phyloP scores from a whole-genome alignment of 371 early-diverging fungal species.

The Umbelopsis sp. region DNA sequence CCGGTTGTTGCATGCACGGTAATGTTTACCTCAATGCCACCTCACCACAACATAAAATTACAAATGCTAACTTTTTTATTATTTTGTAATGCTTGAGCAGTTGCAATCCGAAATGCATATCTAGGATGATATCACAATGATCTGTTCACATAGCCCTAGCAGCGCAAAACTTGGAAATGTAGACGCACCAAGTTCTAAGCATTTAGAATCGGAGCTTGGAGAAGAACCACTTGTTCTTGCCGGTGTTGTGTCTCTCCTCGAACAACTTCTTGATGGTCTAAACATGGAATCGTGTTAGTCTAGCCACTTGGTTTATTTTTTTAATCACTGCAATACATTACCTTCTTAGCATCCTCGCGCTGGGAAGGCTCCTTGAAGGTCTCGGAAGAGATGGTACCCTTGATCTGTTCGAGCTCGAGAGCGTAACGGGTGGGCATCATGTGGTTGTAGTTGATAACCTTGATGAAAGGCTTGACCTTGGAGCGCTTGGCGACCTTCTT shows the following conservation, averaged over 20 bases:
- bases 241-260: conserved; percentile 91
- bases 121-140: background rate
- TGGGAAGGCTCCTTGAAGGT: conserved; percentile 93
- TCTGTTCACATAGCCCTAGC: conserved; percentile 1
- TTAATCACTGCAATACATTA: conserved; percentile 12
- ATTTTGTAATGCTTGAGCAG: conserved; percentile 12
- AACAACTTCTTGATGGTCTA: conserved; percentile 88
- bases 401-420: conserved; percentile 85
- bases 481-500: conserved; percentile 94
- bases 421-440: conserved; percentile 97
- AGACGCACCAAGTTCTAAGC: conserved; percentile 9
- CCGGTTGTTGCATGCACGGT: too few relatives aligned
- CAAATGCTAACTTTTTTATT: conserved; percentile 18
- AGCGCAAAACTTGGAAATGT: conserved; percentile 1
- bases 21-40: too few relatives aligned
- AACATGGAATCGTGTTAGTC: background rate
- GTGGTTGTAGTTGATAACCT: conserved; percentile 97
- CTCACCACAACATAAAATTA: background rate
- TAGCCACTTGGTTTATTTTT: too few relatives aligned
- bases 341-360: conserved; percentile 87
- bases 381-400: conserved; percentile 84
- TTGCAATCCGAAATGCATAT: background rate
- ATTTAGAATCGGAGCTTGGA: conserved; percentile 96
- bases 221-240: conserved; percentile 99
- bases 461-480: conserved; percentile 96